A percentile compares a stretch with the other conserved stretches of the same genome.
These are phyloP conservation scores for Primulina eburnea DNA, from an alignment of 257 asterid genomes.

Conservation along the genomic window DNA sequence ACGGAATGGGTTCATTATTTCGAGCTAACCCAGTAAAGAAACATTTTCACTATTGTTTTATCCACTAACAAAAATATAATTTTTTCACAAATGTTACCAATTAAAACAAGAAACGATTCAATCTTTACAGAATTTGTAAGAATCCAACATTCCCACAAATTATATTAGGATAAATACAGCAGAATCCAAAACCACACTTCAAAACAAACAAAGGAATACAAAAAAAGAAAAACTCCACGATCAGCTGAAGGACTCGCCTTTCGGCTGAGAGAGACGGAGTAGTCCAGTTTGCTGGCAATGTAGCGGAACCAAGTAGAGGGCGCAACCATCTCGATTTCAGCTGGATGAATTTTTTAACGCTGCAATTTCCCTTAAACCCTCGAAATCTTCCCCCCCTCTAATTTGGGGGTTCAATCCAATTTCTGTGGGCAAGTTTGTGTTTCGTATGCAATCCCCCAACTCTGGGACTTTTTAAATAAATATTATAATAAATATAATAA, in stretches of 20 bases:
- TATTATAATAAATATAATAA: too few species aligned
- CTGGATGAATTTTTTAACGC: background rate
- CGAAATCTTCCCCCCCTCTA: background rate
- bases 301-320: conserved; percentile 65
- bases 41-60: background rate
- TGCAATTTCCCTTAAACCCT: conserved; percentile 31
- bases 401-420: background rate
- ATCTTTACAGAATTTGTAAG: background rate
- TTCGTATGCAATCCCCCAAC: too few species aligned
- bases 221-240: background rate
- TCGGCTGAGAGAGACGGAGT: conserved; percentile 44
- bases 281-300: conserved; percentile 44
- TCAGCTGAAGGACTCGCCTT: conserved; percentile 36
- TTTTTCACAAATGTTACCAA: background rate
- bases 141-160: conserved; percentile 9
- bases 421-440: background rate
- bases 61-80: background rate
- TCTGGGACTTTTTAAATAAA: too few species aligned
- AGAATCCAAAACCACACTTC: background rate
- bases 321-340: conserved; percentile 51
- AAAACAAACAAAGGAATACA: conserved; percentile 5
- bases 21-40: conserved; percentile 3
- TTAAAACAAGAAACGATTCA: background rate
- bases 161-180: background rate
- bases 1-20: background rate